These are phyloP conservation scores for Penstemon eatonii DNA, from an alignment of 257 asterid genomes.

Conservation along the genomic window DNA sequence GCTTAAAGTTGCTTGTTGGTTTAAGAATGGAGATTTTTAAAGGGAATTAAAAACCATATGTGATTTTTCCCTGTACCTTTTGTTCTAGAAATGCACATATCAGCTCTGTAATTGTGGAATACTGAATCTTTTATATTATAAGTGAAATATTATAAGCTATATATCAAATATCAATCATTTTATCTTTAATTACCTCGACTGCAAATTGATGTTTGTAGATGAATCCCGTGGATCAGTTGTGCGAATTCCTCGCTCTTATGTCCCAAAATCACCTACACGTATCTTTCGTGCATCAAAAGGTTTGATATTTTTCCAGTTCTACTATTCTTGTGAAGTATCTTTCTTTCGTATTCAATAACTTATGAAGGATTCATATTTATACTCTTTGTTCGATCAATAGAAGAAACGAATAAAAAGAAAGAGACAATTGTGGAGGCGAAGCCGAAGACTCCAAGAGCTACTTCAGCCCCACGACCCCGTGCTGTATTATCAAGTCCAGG, in stretches of 20 bases:
- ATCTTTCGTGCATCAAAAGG: constrained; percentile 44
- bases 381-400: constrained; percentile 29
- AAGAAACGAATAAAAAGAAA: constrained; percentile 40
- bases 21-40: neutral
- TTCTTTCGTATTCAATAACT: neutral
- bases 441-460: constrained; percentile 45
- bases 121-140: neutral
- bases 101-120: neutral
- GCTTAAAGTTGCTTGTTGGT: neutral
- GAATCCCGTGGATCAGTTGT: constrained; percentile 65
- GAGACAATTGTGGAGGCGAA: constrained; percentile 37
- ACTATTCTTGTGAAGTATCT: no score
- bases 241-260: constrained; percentile 55
- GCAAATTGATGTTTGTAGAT: constrained; percentile 40
- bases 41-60: neutral
- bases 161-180: neutral
- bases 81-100: no score
- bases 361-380: neutral
- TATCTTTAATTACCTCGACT: neutral
- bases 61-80: neutral
- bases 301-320: constrained; percentile 25
- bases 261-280: constrained; percentile 55
- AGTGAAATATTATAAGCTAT: neutral
- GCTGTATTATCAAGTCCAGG: constrained; percentile 98
- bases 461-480: constrained; percentile 80